Evolutionary conservation across 441 rosid genomes (phyloP), one percentile per base, ranked within the genome.

Genomic region (Erodium trifolium): DNA sequence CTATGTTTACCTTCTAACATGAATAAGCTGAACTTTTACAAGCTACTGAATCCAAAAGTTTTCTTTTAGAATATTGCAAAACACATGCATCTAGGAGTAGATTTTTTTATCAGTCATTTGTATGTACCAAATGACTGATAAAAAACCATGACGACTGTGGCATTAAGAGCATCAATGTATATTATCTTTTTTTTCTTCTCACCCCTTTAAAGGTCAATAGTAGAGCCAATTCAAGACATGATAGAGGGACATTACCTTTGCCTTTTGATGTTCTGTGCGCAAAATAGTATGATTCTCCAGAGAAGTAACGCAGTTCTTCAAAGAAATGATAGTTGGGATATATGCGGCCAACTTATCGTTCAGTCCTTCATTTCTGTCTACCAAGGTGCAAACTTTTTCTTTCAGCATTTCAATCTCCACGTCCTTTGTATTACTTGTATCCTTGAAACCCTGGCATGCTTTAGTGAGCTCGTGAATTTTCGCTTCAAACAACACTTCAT

Each of bases 271-370:
- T 73, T 66, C 62, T 23, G 64, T 69, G 51, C 72, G 81, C 82
- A 78, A 43, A 72, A 75, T 72, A 65, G 76, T 69, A 73, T 67
- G 86, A 67, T 77, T 81, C 76, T 88, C 97, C 78, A 94, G 77
- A 67, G 96, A 87, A 45, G 77, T 69, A 51, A 94, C 55, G 72
- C 85, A 77, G 29, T 86, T 87, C 79, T 72, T 80, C 78, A 94
- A 78, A 76, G 87, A 81, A 76, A 72, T 68, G 59, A 88, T 75
- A 51, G 82, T 87, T 41, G 88, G 85, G 70, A 76, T 67, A 78
- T 82, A 85, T 65, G 83, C 84, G 67, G 73, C 79, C 76, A 85
- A 73, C 75, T 81, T 82, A 75, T 75, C 78, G 66, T 82, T 79
- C 16, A 90, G 83, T 76, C 78, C 88, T 57, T 70, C 86, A 78